Evolutionary conservation across 495 filamentous ascomycete genomes (phyloP).

Genomic region (Recurvomyces mirabilis): DNA sequence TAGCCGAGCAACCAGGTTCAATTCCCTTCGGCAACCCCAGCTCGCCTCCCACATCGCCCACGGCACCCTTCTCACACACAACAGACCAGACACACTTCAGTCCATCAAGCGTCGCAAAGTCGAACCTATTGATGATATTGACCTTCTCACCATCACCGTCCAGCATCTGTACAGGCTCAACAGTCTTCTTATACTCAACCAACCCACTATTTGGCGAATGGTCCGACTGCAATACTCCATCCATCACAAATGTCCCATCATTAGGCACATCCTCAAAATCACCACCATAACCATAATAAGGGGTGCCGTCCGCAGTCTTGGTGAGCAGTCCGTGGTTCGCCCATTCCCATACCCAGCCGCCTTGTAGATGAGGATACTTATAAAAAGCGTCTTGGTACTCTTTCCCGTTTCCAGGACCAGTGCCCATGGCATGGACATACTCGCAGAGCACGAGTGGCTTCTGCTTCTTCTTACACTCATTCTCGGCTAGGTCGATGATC

Average conservation of each 20-base stretch:
- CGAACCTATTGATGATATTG: slow-evolving; percentile 6
- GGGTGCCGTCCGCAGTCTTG: slow-evolving; percentile 37
- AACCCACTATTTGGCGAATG: slow-evolving; percentile 50
- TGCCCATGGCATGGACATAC: slow-evolving; percentile 63
- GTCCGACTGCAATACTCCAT: slow-evolving; percentile 48
- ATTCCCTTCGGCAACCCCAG: slow-evolving; percentile 1
- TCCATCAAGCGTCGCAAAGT: slow-evolving; percentile 5
- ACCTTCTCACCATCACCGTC: neutral
- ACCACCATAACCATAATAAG: slow-evolving; percentile 55
- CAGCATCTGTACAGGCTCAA: slow-evolving; percentile 41
- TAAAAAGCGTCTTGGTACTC: slow-evolving; percentile 55
- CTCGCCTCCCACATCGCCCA: neutral
- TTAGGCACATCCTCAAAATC: slow-evolving; percentile 58
- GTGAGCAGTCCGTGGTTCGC: slow-evolving; percentile 56
- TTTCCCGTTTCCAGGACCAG: slow-evolving; percentile 54
- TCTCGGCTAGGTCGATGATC: slow-evolving; percentile 37
- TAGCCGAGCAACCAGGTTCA: neutral
- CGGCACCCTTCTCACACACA: neutral
- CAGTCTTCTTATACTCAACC: slow-evolving; percentile 49
- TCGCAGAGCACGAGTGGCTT: slow-evolving; percentile 57
- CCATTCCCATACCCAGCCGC: slow-evolving; percentile 67
- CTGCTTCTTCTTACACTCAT: slow-evolving; percentile 35
- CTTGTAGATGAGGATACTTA: slow-evolving; percentile 46
- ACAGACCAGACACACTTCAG: slow-evolving; percentile 7
- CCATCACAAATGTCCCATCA: slow-evolving; percentile 54